Evolutionary conservation across 805 yeast species (phyloP).

Genomic region (Jamesozyma spencerorum): DNA sequence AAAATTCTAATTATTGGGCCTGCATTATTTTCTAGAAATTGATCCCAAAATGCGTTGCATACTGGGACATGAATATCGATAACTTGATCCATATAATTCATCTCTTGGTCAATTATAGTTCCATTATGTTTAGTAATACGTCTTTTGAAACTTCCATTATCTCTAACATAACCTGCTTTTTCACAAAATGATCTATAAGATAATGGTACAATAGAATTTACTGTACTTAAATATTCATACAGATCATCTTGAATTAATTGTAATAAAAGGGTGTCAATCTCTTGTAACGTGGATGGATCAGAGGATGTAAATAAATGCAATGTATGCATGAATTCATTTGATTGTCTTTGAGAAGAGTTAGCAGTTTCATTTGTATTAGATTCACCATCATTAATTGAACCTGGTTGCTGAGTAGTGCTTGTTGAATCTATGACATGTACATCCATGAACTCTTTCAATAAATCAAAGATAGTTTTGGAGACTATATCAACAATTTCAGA

Average conservation of each 20-base stretch:
- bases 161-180: conserved; percentile 8
- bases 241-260: conserved; percentile 12
- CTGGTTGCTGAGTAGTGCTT: not conserved
- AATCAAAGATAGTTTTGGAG: conserved; percentile 4
- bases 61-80: conserved; percentile 16
- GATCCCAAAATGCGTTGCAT: conserved; percentile 16
- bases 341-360: not conserved
- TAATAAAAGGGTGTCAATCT: conserved; percentile 1
- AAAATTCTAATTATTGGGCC: conserved; percentile 9
- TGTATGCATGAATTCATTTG: not conserved
- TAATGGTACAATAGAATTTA: conserved; percentile 12
- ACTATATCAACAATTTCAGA: conserved; percentile 14
- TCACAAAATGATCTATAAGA: conserved; percentile 13
- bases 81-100: conserved; percentile 12
- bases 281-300: not conserved
- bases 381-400: conserved; percentile 1
- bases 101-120: not conserved
- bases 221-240: conserved; percentile 14
- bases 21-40: conserved; percentile 10
- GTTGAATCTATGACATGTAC: conserved; percentile 1
- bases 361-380: not conserved
- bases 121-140: not conserved
- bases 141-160: conserved; percentile 9
- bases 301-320: not conserved
- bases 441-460: conserved; percentile 9